These are phyloP conservation scores for Talaromyces atroroseus DNA, from an alignment of 2,329 filamentous ascomycete genomes.

Conservation along the genomic window DNA sequence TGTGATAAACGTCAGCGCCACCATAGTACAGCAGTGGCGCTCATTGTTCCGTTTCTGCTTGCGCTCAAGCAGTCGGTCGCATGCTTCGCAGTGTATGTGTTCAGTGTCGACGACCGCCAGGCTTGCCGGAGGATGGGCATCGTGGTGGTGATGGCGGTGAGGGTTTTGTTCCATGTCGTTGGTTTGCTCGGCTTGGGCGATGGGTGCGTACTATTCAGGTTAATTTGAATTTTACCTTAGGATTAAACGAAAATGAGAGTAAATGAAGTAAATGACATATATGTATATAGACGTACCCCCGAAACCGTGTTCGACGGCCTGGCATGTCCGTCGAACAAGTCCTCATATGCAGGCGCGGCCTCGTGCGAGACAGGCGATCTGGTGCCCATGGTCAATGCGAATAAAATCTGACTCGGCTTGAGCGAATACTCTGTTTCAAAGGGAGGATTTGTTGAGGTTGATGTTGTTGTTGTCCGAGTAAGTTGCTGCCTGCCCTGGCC, in stretches of 20 bases:
- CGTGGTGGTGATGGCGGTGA: background rate
- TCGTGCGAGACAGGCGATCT: background rate
- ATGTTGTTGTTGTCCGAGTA: too few species aligned
- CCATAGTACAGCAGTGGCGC: conserved; percentile 11
- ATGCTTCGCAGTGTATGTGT: conserved; percentile 4
- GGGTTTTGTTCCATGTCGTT: background rate
- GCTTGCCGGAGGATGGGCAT: background rate
- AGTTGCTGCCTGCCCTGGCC: too few species aligned
- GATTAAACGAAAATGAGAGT: too few species aligned
- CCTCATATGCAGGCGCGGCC: conserved; percentile 1
- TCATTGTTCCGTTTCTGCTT: conserved; percentile 1
- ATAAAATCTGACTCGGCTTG: too few species aligned
- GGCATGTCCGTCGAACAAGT: conserved; percentile 1
- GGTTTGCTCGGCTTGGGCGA: background rate
- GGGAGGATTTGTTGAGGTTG: too few species aligned
- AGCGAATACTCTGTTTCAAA: too few species aligned
- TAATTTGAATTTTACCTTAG: background rate
- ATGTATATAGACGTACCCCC: background rate
- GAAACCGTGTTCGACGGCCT: background rate
- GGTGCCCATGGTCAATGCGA: conserved; percentile 4
- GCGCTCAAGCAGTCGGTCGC: conserved; percentile 7
- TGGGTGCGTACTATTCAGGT: background rate
- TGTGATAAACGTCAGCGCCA: conserved; percentile 7
- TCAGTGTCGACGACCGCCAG: background rate
- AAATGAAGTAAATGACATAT: background rate